Evolutionary conservation across 2,329 filamentous ascomycete genomes (phyloP).

Genomic region (Lasiodiplodia sp.): DNA sequence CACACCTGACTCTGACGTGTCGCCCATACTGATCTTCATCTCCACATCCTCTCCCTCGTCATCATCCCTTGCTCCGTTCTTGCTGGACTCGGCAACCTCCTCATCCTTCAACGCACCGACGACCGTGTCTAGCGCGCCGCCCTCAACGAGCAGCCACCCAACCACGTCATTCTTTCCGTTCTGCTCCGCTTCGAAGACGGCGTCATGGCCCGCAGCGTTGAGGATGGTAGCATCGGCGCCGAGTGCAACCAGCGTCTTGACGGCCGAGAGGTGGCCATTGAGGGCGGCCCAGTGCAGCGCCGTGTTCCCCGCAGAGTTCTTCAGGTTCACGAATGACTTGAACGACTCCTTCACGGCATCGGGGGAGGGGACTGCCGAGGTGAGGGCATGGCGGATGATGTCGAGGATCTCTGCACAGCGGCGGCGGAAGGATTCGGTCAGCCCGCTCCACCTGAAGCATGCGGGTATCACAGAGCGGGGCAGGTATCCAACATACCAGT

Average conservation of each 20-base stretch:
- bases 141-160: slow-evolving; percentile 55
- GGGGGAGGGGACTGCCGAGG: slow-evolving; percentile 33
- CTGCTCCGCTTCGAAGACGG: slow-evolving; percentile 58
- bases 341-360: slow-evolving; percentile 35
- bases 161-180: slow-evolving; percentile 59
- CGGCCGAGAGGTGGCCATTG: slow-evolving; percentile 82
- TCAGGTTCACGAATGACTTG: slow-evolving; percentile 65
- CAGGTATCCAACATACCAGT: slow-evolving; percentile 61
- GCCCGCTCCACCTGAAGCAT: not conserved
- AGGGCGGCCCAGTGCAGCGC: slow-evolving; percentile 92
- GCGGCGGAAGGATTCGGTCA: not conserved
- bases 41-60: slow-evolving; percentile 34
- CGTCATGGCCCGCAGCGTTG: slow-evolving; percentile 82
- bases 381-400: slow-evolving; percentile 34
- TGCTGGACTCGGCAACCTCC: slow-evolving; percentile 34
- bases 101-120: slow-evolving; percentile 43
- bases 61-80: slow-evolving; percentile 29
- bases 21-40: slow-evolving; percentile 30
- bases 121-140: slow-evolving; percentile 50
- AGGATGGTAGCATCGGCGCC: slow-evolving; percentile 80
- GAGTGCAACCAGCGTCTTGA: slow-evolving; percentile 76
- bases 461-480: not conserved
- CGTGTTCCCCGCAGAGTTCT: slow-evolving; percentile 87
- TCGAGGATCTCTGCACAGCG: slow-evolving; percentile 43
- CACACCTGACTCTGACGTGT: slow-evolving; percentile 36